phyloP scores from a whole-genome alignment of 2,329 filamentous ascomycete genomes.

The Sclerotinia spermophila region DNA sequence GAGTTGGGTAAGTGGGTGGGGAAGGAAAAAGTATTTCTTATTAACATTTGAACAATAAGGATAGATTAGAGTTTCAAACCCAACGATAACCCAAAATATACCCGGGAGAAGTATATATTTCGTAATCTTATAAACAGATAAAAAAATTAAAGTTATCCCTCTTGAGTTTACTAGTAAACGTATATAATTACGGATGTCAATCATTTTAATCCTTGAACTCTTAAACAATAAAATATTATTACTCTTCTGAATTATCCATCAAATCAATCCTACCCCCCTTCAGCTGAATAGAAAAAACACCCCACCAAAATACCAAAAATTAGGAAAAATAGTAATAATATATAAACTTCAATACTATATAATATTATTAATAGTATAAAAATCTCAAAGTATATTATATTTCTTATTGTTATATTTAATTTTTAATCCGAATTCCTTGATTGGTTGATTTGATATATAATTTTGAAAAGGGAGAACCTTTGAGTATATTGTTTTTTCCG shows the following conservation, averaged over 20 bases:
- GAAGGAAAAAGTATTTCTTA: not conserved
- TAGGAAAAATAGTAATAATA: too few species aligned
- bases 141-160: not conserved
- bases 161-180: not conserved
- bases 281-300: too few species aligned
- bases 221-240: not conserved
- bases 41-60: not conserved
- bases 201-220: not conserved
- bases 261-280: not conserved
- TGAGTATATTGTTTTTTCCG: too few species aligned
- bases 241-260: not conserved
- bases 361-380: too few species aligned
- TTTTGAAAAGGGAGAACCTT: too few species aligned
- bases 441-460: too few species aligned
- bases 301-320: too few species aligned
- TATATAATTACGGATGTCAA: not conserved
- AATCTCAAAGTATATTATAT: too few species aligned
- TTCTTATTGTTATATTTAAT: too few species aligned
- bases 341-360: too few species aligned
- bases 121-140: too few species aligned
- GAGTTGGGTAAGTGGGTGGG: not conserved
- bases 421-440: too few species aligned
- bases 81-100: not conserved
- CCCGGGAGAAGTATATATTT: not conserved
- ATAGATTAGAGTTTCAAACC: not conserved